Evolutionary conservation across 805 yeast species (phyloP).

Genomic region (Metschnikowia cubensis): DNA sequence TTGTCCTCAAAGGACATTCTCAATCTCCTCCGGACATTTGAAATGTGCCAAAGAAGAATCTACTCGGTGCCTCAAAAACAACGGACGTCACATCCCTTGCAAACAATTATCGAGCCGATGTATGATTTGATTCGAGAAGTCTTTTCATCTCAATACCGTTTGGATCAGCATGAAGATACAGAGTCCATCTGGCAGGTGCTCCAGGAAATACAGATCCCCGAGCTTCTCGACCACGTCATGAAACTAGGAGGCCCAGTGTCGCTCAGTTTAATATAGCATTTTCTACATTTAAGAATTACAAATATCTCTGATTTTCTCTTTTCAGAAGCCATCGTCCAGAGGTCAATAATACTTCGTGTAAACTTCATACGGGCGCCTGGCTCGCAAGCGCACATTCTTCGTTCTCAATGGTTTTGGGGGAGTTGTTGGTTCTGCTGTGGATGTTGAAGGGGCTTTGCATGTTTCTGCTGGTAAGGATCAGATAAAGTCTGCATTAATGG

Average conservation of each 20-base stretch:
- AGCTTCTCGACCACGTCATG: slow-evolving; percentile 14
- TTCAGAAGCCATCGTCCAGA: neutral
- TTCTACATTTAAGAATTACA: neutral
- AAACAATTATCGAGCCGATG: slow-evolving; percentile 1
- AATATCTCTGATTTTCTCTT: neutral
- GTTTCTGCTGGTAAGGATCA: slow-evolving; percentile 27
- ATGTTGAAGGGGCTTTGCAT: neutral
- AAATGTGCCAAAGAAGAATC: slow-evolving; percentile 6
- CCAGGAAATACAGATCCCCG: slow-evolving; percentile 13
- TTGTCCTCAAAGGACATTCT: slow-evolving; percentile 6
- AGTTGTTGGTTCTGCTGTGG: slow-evolving; percentile 4
- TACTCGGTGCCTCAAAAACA: slow-evolving; percentile 5
- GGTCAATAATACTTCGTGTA: neutral
- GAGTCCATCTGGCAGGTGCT: slow-evolving; percentile 13
- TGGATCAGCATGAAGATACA: slow-evolving; percentile 1
- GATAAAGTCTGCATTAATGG: slow-evolving; percentile 31
- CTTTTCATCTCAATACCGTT: slow-evolving; percentile 3
- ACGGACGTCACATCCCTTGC: slow-evolving; percentile 7
- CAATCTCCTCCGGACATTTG: slow-evolving; percentile 8
- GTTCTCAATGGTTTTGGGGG: slow-evolving; percentile 2
- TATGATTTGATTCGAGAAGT: slow-evolving; percentile 2
- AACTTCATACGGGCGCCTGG: neutral
- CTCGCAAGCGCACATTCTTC: slow-evolving; percentile 1
- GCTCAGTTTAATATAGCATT: slow-evolving; percentile 8
- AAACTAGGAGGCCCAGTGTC: slow-evolving; percentile 15